Conservation (phyloP, 2,329 filamentous ascomycete species). For the Stagonosporopsis vannaccii region DNA sequence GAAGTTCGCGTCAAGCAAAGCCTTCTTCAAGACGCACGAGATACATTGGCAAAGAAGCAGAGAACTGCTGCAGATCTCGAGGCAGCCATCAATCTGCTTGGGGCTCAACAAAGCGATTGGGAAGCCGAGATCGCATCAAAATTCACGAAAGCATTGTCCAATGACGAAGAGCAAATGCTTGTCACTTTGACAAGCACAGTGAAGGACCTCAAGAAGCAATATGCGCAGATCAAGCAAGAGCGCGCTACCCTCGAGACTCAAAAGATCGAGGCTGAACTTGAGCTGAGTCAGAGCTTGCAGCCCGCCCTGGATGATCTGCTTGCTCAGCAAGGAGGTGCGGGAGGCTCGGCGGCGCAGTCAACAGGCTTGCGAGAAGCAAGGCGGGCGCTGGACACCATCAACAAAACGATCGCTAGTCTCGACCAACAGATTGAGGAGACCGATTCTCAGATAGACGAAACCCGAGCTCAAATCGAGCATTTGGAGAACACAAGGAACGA, state of each 20-base stretch:
- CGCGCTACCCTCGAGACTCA: slow-evolving; percentile 79
- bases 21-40: slow-evolving; percentile 75
- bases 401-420: slow-evolving; percentile 71
- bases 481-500: slow-evolving; percentile 67
- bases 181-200: slow-evolving; percentile 73
- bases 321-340: slow-evolving; percentile 52
- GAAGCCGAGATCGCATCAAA: slow-evolving; percentile 82
- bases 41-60: slow-evolving; percentile 76
- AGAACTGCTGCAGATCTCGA: slow-evolving; percentile 72
- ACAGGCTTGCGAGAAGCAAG: slow-evolving; percentile 77
- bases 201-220: slow-evolving; percentile 77
- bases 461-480: slow-evolving; percentile 62
- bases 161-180: slow-evolving; percentile 82
- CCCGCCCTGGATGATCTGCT: slow-evolving; percentile 83
- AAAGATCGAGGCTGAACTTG: slow-evolving; percentile 84
- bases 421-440: slow-evolving; percentile 74
- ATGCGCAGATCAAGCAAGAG: slow-evolving; percentile 75
- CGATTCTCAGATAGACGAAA: slow-evolving; percentile 74
- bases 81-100: slow-evolving; percentile 62
- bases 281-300: slow-evolving; percentile 86
- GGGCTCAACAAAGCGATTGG: slow-evolving; percentile 77
- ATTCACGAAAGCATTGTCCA: slow-evolving; percentile 88
- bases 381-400: slow-evolving; percentile 80
- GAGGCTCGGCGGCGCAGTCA: slow-evolving; percentile 60
- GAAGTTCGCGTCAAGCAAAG: slow-evolving; percentile 79